Conservation (phyloP, 257 asterid species). For the Nemophila menziesii region DNA sequence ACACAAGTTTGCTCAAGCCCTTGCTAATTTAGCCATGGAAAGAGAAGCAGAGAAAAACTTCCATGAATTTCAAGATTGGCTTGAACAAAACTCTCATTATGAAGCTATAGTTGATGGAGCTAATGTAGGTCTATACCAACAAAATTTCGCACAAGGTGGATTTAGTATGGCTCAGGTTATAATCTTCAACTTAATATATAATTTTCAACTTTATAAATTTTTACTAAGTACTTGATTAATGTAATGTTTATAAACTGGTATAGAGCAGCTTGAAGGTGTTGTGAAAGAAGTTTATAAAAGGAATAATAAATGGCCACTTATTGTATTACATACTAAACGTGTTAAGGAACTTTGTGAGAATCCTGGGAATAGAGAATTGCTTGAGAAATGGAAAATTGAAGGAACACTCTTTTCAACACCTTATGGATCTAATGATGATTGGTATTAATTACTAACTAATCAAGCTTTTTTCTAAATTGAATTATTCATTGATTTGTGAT, state of each 20-base stretch:
- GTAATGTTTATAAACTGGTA: slow-evolving; percentile 13
- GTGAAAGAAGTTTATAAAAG: slow-evolving; percentile 52
- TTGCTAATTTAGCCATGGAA: slow-evolving; percentile 76
- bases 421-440: slow-evolving; percentile 90
- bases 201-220: slow-evolving; percentile 4
- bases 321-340: slow-evolving; percentile 75
- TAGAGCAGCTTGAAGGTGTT: slow-evolving; percentile 91
- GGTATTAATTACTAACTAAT: too few relatives aligned
- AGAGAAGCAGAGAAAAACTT: slow-evolving; percentile 64
- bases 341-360: slow-evolving; percentile 56
- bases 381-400: slow-evolving; percentile 58
- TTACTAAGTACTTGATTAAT: slow-evolving; percentile 1
- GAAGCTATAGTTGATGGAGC: slow-evolving; percentile 93
- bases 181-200: slow-evolving; percentile 11
- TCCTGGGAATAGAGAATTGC: slow-evolving; percentile 52
- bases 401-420: slow-evolving; percentile 75
- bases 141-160: slow-evolving; percentile 83
- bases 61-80: slow-evolving; percentile 89
- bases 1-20: slow-evolving; percentile 54
- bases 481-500: not conserved
- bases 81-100: slow-evolving; percentile 52
- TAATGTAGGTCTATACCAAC: slow-evolving; percentile 77
- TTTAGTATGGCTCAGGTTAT: slow-evolving; percentile 76
- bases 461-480: slow-evolving; percentile 2
- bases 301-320: slow-evolving; percentile 64